A percentile compares a stretch with the other conserved stretches of the same genome.
Conservation (phyloP, 2,329 filamentous ascomycete species). For the Apiospora kogelbergensis region DNA sequence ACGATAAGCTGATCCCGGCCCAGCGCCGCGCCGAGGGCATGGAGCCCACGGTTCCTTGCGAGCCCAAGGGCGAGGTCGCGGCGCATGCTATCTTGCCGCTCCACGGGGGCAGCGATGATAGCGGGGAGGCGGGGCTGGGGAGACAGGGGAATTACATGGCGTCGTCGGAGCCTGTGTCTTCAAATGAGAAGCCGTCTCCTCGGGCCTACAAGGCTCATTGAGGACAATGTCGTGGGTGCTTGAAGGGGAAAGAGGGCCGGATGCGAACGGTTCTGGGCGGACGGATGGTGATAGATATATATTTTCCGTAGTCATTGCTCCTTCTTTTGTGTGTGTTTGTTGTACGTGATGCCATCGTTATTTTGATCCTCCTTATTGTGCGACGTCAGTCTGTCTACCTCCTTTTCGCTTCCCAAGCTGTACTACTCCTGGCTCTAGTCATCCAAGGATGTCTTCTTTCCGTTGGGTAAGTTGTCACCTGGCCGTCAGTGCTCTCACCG, state of each 20-base stretch:
- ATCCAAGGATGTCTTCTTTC: no score
- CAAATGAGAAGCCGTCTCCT: not conserved
- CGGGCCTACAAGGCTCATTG: not conserved
- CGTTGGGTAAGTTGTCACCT: no score
- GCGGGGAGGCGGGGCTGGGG: not conserved
- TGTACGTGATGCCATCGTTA: not conserved
- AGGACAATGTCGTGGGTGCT: no score
- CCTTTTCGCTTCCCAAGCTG: not conserved
- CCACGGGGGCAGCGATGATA: not conserved
- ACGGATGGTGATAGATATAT: not conserved
- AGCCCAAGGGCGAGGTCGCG: conserved; percentile 9
- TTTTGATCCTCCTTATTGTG: not conserved
- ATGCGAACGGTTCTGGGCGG: not conserved
- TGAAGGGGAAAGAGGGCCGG: not conserved
- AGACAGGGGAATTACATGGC: not conserved
- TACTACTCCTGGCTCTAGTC: no score
- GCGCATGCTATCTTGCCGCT: not conserved
- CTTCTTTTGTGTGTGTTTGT: not conserved
- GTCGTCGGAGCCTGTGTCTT: not conserved
- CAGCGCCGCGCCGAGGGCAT: conserved; percentile 44
- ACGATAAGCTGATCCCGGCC: conserved; percentile 50
- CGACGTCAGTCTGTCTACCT: not conserved
- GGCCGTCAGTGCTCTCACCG: no score
- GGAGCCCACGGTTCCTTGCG: conserved; percentile 12
- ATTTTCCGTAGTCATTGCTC: not conserved